Conservation (phyloP, 768 basidiomycete species). For the Leccinellum luteum region DNA sequence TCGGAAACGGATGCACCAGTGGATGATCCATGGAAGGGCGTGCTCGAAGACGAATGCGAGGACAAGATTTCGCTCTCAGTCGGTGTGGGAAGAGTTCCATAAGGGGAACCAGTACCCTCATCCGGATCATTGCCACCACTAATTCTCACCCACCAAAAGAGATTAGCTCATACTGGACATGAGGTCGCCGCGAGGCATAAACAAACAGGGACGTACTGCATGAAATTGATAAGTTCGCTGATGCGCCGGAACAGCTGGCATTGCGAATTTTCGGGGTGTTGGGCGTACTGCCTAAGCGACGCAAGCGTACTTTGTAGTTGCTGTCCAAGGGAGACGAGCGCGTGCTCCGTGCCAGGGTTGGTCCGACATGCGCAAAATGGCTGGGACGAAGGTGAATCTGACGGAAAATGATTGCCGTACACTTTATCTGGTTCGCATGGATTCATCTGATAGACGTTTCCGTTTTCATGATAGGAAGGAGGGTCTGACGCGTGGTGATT, state of each 20-base stretch:
- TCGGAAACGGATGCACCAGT: conserved; percentile 55
- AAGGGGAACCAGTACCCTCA: conserved; percentile 46
- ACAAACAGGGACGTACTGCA: conserved; percentile 54
- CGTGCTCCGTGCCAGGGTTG: conserved; percentile 55
- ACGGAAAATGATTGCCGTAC: conserved; percentile 31
- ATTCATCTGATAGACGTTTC: conserved; percentile 36
- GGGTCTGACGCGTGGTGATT: conserved; percentile 34
- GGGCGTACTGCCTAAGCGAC: conserved; percentile 58
- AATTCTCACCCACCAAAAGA: conserved; percentile 28
- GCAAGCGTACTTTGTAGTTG: conserved; percentile 58
- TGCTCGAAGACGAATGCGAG: conserved; percentile 44
- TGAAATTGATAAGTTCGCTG: conserved; percentile 55
- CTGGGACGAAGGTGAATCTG: conserved; percentile 34
- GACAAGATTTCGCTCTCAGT: conserved; percentile 60
- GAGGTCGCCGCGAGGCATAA: conserved; percentile 34
- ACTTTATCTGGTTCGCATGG: conserved; percentile 35
- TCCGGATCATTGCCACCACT: conserved; percentile 54
- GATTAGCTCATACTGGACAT: conserved; percentile 33
- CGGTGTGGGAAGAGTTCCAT: conserved; percentile 55
- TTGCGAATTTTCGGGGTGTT: conserved; percentile 50
- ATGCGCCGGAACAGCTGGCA: conserved; percentile 61
- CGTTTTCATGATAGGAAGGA: conserved; percentile 33
- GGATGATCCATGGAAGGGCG: conserved; percentile 39
- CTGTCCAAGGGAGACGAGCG: conserved; percentile 60
- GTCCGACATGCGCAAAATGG: conserved; percentile 61